Evolutionary conservation across 345 rosid species (phyloP).

Genomic region (Gossypium raimondii): DNA sequence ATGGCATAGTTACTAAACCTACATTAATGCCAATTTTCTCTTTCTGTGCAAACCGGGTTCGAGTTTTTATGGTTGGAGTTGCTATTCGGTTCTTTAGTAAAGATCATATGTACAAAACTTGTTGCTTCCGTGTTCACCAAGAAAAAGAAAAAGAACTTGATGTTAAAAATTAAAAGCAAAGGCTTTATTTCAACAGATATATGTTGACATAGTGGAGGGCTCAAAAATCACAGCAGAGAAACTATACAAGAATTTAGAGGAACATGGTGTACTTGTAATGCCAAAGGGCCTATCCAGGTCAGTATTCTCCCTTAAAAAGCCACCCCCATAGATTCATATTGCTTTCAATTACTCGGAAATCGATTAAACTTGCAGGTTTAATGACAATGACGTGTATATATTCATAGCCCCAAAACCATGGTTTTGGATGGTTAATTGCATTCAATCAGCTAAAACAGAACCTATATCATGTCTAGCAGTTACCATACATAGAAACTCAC

Average conservation of each 20-base stretch:
- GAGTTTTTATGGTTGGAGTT: neutral
- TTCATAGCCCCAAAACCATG: too few species aligned
- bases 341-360: neutral
- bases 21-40: neutral
- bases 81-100: neutral
- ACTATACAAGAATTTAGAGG: conserved; percentile 60
- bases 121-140: neutral
- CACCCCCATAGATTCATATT: neutral
- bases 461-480: too few species aligned
- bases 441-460: too few species aligned
- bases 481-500: neutral
- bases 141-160: neutral
- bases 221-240: conserved; percentile 45
- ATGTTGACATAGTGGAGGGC: conserved; percentile 46
- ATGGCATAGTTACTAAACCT: neutral
- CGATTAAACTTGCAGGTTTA: neutral
- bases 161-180: too few species aligned
- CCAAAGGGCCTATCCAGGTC: conserved; percentile 55
- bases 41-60: neutral
- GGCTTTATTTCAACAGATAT: conserved; percentile 42
- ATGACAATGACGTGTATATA: too few species aligned
- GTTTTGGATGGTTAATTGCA: too few species aligned
- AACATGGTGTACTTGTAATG: conserved; percentile 64
- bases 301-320: conserved; percentile 6
- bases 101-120: neutral